A percentile compares a stretch with the other conserved stretches of the same genome.
These are phyloP conservation scores for Powellomyces hirtus DNA, from an alignment of 192 early-diverging fungal species.

Conservation along the genomic window DNA sequence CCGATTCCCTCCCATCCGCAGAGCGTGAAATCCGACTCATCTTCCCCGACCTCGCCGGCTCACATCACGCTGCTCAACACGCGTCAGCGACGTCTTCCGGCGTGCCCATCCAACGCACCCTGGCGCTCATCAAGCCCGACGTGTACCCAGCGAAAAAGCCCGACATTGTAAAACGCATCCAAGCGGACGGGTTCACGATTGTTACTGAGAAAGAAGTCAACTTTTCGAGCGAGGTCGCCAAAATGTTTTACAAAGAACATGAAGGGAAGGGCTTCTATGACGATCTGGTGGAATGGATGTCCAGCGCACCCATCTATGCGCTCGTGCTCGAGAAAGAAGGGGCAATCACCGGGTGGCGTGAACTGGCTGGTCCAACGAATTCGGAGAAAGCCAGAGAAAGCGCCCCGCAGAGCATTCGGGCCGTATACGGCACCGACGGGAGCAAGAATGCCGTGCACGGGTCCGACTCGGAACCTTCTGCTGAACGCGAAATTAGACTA, in stretches of 20 bases:
- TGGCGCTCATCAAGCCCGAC: constrained; percentile 48
- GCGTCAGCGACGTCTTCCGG: too few species aligned
- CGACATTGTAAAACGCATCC: constrained; percentile 32
- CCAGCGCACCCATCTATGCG: constrained; percentile 34
- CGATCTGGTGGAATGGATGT: constrained; percentile 50
- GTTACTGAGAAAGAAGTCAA: constrained; percentile 32
- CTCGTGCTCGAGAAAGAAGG: constrained; percentile 38
- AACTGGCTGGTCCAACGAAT: constrained; percentile 49
- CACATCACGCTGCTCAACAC: background rate
- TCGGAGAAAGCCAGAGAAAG: constrained; percentile 42
- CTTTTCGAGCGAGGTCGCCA: constrained; percentile 28
- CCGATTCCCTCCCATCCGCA: constrained; percentile 40
- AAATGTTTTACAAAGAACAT: constrained; percentile 50
- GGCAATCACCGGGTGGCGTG: constrained; percentile 28
- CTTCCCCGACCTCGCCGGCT: constrained; percentile 15
- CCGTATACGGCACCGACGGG: constrained; percentile 44
- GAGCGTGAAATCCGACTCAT: constrained; percentile 38
- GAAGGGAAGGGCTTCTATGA: constrained; percentile 39
- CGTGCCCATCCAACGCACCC: constrained; percentile 22
- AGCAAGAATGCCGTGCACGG: constrained; percentile 56
- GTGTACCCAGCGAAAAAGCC: constrained; percentile 25
- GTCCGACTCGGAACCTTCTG: constrained; percentile 47
- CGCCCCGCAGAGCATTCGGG: constrained; percentile 6
- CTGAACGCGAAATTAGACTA: constrained; percentile 37
- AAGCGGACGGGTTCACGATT: constrained; percentile 35